These are phyloP conservation scores for Sanghuangporus weigelae DNA, from an alignment of 1,284 basidiomycete genomes.

Conservation along the genomic window DNA sequence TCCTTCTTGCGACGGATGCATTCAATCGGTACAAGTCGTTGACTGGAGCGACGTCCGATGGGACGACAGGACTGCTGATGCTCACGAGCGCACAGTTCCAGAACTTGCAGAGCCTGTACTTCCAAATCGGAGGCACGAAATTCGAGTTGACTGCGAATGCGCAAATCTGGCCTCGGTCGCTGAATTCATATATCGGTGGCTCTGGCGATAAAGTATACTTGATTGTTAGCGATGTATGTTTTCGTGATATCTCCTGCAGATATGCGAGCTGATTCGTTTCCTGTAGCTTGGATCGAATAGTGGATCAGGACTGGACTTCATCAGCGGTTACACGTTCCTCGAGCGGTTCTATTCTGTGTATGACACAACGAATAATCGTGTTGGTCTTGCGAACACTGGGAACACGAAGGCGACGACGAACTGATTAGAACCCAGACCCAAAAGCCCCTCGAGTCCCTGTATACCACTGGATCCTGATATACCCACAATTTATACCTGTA, in stretches of 20 bases:
- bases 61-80: slow-evolving; percentile 20
- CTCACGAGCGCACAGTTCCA: slow-evolving; percentile 7
- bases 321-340: slow-evolving; percentile 17
- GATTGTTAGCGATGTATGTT: slow-evolving; percentile 17
- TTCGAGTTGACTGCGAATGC: slow-evolving; percentile 20
- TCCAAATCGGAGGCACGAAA: slow-evolving; percentile 17
- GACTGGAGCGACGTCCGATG: slow-evolving; percentile 18
- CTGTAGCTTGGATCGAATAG: slow-evolving; percentile 9
- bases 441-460: not conserved
- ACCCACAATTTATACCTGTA: not conserved
- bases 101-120: slow-evolving; percentile 19
- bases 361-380: slow-evolving; percentile 46
- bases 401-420: slow-evolving; percentile 39
- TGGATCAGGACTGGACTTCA: slow-evolving; percentile 35
- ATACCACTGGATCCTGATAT: not conserved
- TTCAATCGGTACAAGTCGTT: slow-evolving; percentile 16
- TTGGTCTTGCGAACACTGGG: slow-evolving; percentile 42
- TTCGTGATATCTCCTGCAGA: not conserved
- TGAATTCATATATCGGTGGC: slow-evolving; percentile 20
- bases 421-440: slow-evolving; percentile 22
- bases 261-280: not conserved
- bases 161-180: slow-evolving; percentile 19
- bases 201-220: slow-evolving; percentile 16
- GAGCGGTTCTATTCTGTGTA: slow-evolving; percentile 59
- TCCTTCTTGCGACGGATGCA: slow-evolving; percentile 19